A percentile compares a stretch with the other conserved stretches of the same genome.
Conservation (phyloP, 139 green algal genomes). For the Chlamydomonas urium region DNA sequence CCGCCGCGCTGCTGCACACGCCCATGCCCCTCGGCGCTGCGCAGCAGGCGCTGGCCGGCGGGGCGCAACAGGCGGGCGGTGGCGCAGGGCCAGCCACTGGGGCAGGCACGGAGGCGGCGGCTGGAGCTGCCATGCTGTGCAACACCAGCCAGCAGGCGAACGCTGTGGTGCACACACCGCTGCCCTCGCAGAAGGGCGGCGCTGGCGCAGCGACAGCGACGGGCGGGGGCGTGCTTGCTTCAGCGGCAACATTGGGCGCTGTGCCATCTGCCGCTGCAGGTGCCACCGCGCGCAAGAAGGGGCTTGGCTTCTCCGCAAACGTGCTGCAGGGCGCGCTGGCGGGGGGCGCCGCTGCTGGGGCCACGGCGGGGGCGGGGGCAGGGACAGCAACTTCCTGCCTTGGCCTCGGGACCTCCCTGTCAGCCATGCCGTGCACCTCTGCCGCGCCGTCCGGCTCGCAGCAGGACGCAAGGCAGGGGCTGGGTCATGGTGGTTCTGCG, state of each 20-base stretch:
- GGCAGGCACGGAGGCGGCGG: constrained; percentile 9
- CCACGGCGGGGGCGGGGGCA: too few relatives aligned
- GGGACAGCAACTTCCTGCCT: too few relatives aligned
- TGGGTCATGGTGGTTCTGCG: too few relatives aligned
- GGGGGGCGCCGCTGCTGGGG: too few relatives aligned
- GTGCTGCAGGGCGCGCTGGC: too few relatives aligned
- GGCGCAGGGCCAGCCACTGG: constrained; percentile 15
- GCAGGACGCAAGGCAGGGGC: too few relatives aligned
- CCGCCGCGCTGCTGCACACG: constrained; percentile 62
- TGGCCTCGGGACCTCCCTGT: too few relatives aligned
- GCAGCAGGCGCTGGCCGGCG: constrained; percentile 51
- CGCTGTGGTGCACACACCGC: not conserved
- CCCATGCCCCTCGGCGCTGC: constrained; percentile 61
- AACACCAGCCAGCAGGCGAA: not conserved
- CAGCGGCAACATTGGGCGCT: not conserved
- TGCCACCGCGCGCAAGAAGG: not conserved
- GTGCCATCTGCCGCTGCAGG: not conserved
- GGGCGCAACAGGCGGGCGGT: constrained; percentile 36
- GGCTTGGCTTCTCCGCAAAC: too few relatives aligned
- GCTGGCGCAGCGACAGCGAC: not conserved
- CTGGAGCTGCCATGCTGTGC: not conserved
- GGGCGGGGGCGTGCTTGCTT: not conserved
- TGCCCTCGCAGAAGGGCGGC: not conserved
- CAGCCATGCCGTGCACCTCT: too few relatives aligned
- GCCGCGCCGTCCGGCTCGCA: too few relatives aligned